Base-by-base conservation (phyloP, 2,329 filamentous ascomycete genomes). In the Aotearoamyces nothofagi region DNA sequence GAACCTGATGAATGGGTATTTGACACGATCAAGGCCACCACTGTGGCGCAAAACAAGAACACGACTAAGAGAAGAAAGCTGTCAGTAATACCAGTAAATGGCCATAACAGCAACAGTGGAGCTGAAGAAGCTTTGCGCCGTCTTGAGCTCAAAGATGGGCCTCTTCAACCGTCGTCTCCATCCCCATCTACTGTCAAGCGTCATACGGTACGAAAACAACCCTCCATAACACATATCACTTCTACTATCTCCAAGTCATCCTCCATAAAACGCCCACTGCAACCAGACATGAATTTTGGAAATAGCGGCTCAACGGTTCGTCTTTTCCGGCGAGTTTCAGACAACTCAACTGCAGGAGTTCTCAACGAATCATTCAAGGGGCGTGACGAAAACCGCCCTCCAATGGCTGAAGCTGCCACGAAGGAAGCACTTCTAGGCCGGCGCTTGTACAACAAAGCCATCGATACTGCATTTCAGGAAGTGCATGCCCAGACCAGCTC, bases 1-100 rank as follows among this genome's bases (percentile, higher is more conserved):
- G 76, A 84, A 4, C 64, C 80, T 10, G 83, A 93, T 38, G 86
- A 81, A 39, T 96, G 87, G 87, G 78, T 92, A 2, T 96, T 96
- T 49, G 87, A 94, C 46, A 96, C 87, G 0, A 74, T 96, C 47
- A 90, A 81, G 52, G 66, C 69, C 8, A 53, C 61, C 5, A 82
- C 79, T 0, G 60, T 76, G 17, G 64, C 60, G 4, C 62, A 69
- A 4, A 68, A 58, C 33, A 59, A 68, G 42, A 70, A 65, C 22
- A 54, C 58, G 0, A 55, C 62, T 30, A 66, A 59, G 44, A 54
- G 60, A 26, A 59, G 68, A 30, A 69, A 70, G 34, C 58, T 67
- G 4, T 72, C 68, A 1, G 63, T 66, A 5, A 61, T 69, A 20
- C 61, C 66, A 36, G 53, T 59, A 22, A 61, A 47, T 41, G 46